These are phyloP conservation scores for Leccinum broughii DNA, from an alignment of 768 basidiomycete genomes.

Conservation along the genomic window DNA sequence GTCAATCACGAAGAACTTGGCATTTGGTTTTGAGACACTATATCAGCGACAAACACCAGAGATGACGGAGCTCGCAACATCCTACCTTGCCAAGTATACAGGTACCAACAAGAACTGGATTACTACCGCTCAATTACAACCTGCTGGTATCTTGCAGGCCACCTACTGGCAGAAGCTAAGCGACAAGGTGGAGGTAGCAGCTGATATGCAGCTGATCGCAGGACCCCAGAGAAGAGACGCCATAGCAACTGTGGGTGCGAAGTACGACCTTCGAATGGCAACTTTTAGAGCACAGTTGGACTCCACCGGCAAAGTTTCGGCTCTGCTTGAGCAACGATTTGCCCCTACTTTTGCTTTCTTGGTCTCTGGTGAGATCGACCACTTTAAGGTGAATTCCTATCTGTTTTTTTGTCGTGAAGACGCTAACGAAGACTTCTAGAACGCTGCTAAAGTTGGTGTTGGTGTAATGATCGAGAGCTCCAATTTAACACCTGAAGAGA, in stretches of 20 bases:
- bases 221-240: conserved; percentile 84
- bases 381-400: conserved; percentile 76
- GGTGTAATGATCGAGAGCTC: conserved; percentile 97
- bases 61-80: conserved; percentile 66
- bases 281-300: conserved; percentile 95
- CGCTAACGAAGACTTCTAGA: conserved; percentile 45
- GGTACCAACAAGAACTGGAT: conserved; percentile 79
- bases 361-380: conserved; percentile 96
- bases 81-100: conserved; percentile 82
- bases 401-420: neutral
- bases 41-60: conserved; percentile 78
- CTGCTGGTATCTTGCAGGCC: conserved; percentile 79
- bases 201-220: conserved; percentile 84
- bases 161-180: conserved; percentile 97
- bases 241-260: conserved; percentile 90
- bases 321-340: conserved; percentile 93
- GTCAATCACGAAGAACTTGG: conserved; percentile 87
- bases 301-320: conserved; percentile 92
- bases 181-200: conserved; percentile 96
- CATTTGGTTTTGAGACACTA: conserved; percentile 83
- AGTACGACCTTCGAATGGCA: conserved; percentile 93
- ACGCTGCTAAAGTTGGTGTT: conserved; percentile 90
- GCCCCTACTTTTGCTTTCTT: conserved; percentile 94
- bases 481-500: conserved; percentile 78
- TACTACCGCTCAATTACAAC: conserved; percentile 87